Percentiles rank a stretch among this genome's conserved stretches.
Evolutionary conservation across 768 basidiomycete species (phyloP).

Genomic region (Erythrobasidium yunnanense): DNA sequence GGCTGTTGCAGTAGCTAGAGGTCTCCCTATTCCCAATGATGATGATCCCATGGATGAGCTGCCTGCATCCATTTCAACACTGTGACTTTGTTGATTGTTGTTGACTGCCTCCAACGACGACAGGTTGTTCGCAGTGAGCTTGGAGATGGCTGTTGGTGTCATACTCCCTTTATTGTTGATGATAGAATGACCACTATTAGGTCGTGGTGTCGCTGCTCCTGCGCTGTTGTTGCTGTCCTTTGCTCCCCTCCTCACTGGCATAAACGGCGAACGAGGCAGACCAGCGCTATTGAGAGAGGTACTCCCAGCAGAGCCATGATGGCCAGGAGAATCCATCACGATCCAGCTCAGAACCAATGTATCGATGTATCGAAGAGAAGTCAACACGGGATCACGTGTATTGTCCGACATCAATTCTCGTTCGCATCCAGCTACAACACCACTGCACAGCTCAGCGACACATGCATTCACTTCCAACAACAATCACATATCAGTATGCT

Average conservation of each 20-base stretch:
- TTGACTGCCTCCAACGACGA: not conserved
- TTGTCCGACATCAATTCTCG: too few species aligned
- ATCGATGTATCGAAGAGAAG: too few species aligned
- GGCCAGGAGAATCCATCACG: not conserved
- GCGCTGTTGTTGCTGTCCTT: not conserved
- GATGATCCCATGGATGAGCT: too few species aligned
- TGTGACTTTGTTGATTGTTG: not conserved
- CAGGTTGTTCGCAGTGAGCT: slow-evolving; percentile 20
- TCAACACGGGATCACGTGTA: too few species aligned
- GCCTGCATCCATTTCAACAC: too few species aligned
- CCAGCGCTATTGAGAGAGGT: not conserved
- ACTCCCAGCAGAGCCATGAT: not conserved
- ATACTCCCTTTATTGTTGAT: not conserved
- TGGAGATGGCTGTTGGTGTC: not conserved
- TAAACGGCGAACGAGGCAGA: not conserved
- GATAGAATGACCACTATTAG: not conserved
- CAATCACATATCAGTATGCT: not conserved
- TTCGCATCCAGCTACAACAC: too few species aligned
- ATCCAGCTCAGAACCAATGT: too few species aligned
- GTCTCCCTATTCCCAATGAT: too few species aligned
- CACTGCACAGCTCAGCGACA: too few species aligned
- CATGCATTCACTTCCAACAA: too few species aligned
- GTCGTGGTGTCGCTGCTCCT: not conserved
- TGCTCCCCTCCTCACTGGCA: not conserved
- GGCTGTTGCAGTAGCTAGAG: not conserved